Conservation (phyloP, 2,329 filamentous ascomycete species). For the Chaetomiaceae sp. region DNA sequence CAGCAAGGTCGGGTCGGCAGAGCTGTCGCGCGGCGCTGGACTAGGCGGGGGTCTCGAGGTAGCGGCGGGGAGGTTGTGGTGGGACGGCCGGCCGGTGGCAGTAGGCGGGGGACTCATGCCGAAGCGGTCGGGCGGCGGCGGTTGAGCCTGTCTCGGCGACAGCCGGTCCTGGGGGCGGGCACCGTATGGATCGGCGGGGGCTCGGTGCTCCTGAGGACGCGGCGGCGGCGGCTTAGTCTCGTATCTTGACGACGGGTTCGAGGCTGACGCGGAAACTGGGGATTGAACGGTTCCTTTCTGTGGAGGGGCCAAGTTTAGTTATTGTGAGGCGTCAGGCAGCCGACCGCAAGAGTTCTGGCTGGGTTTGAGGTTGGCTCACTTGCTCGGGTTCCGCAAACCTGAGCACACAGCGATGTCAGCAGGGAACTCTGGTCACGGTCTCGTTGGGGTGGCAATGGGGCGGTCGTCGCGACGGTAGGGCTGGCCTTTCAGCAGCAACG, state of each 20-base stretch:
- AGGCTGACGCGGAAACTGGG: constrained; percentile 15
- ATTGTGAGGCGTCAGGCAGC: too few relatives aligned
- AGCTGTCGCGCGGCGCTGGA: constrained; percentile 43
- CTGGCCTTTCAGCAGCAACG: constrained; percentile 5
- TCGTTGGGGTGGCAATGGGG: not conserved
- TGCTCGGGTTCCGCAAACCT: constrained; percentile 49
- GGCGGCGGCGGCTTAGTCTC: constrained; percentile 44
- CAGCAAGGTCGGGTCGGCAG: constrained; percentile 67
- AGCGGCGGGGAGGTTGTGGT: constrained; percentile 48
- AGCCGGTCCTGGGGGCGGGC: constrained; percentile 17
- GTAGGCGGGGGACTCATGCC: constrained; percentile 48
- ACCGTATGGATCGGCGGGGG: constrained; percentile 23
- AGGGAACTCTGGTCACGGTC: constrained; percentile 11
- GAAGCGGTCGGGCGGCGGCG: constrained; percentile 32
- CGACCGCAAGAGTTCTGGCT: too few relatives aligned
- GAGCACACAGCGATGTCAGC: constrained; percentile 19
- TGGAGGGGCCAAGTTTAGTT: not conserved
- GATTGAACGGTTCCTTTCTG: constrained; percentile 34
- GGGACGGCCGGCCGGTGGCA: constrained; percentile 36
- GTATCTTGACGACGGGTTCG: constrained; percentile 35
- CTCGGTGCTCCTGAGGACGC: constrained; percentile 32
- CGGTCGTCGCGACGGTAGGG: constrained; percentile 13
- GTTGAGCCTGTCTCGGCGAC: constrained; percentile 20
- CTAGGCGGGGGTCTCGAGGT: constrained; percentile 60
- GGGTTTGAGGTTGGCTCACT: constrained; percentile 28